phyloP scores from a whole-genome alignment of 208 protist species.

The Wallacemonas collosoma region DNA sequence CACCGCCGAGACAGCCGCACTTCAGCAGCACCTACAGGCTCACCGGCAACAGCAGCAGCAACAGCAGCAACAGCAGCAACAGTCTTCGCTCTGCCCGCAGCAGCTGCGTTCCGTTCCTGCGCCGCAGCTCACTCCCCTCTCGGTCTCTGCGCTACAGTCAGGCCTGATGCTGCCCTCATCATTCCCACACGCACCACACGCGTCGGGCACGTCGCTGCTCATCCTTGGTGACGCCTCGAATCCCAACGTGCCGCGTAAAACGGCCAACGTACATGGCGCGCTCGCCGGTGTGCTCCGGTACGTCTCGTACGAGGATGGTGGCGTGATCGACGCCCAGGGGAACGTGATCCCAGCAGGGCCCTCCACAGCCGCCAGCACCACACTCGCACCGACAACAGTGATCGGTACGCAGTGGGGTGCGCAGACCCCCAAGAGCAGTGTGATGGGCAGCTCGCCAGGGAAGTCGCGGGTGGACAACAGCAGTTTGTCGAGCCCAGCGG shows the following conservation, averaged over 20 bases:
- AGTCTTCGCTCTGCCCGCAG: neutral
- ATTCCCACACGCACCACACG: neutral
- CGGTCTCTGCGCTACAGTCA: neutral
- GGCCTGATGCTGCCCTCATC: neutral
- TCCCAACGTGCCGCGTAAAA: slow-evolving; percentile 28
- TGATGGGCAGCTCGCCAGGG: too few species aligned
- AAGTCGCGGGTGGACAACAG: slow-evolving; percentile 1
- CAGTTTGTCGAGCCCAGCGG: slow-evolving; percentile 17
- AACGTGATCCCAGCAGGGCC: neutral
- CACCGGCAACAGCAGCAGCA: neutral
- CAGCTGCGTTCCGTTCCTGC: too few species aligned
- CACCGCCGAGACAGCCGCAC: neutral
- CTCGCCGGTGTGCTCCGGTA: slow-evolving; percentile 37
- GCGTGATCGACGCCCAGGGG: slow-evolving; percentile 6
- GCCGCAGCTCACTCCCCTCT: slow-evolving; percentile 7
- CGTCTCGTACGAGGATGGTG: slow-evolving; percentile 34
- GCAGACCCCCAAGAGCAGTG: neutral
- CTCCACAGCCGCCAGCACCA: slow-evolving; percentile 13
- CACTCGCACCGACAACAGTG: slow-evolving; percentile 34
- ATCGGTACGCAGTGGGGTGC: slow-evolving; percentile 27
- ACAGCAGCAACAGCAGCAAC: neutral
- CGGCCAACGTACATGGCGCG: slow-evolving; percentile 47
- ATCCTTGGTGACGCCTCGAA: slow-evolving; percentile 26
- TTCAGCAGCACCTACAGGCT: neutral
- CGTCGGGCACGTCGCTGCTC: slow-evolving; percentile 5